phyloP scores from a whole-genome alignment of 148 eudicot genomes.

The Cornus controversa region DNA sequence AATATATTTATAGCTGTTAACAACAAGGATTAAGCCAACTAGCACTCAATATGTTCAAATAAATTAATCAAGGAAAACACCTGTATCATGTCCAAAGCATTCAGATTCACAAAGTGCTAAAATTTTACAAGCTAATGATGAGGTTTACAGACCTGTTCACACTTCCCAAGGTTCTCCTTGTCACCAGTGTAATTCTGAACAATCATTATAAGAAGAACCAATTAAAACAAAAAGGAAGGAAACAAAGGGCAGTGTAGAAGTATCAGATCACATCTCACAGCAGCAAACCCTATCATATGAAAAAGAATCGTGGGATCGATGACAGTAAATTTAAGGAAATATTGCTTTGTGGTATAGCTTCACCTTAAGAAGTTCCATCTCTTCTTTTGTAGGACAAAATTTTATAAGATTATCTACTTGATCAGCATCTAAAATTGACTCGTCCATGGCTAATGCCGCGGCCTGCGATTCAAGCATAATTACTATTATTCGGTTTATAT shows the following conservation, averaged over 20 bases:
- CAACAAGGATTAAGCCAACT: not conserved
- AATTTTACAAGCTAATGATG: not conserved
- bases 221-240: not conserved
- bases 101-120: not conserved
- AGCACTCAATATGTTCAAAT: not conserved
- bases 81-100: not conserved
- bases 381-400: slow-evolving; percentile 97
- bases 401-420: slow-evolving; percentile 97
- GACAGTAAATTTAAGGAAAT: not conserved
- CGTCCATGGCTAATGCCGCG: slow-evolving; percentile 93
- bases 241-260: not conserved
- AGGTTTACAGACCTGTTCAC: slow-evolving; percentile 81
- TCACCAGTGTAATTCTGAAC: slow-evolving; percentile 79
- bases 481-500: not conserved
- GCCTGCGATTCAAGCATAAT: slow-evolving; percentile 46
- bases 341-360: slow-evolving; percentile 12
- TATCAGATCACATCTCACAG: not conserved
- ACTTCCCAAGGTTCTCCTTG: slow-evolving; percentile 79
- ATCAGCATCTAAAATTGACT: slow-evolving; percentile 93
- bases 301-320: not conserved
- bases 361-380: slow-evolving; percentile 97
- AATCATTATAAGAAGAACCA: not conserved
- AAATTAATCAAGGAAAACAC: not conserved
- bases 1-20: not conserved
- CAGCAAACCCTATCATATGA: not conserved